Conservation (phyloP, 371 early-diverging fungal species). For the Syncephalis plumigaleata region DNA sequence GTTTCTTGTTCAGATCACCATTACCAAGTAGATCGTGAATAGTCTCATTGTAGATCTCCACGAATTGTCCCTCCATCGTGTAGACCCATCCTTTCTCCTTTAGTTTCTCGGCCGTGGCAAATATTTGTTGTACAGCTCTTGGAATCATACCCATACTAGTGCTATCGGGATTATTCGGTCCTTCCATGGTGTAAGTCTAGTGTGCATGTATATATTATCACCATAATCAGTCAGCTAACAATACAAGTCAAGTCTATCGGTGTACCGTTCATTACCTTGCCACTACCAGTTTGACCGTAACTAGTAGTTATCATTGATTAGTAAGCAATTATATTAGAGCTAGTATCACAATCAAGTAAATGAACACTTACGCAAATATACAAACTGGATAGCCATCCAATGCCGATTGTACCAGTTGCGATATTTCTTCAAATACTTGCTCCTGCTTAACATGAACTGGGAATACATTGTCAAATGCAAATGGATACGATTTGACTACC, state of each 20-base stretch:
- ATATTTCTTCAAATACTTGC: slow-evolving; percentile 86
- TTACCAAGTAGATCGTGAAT: slow-evolving; percentile 67
- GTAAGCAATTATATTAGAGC: too few species aligned
- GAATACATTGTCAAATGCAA: slow-evolving; percentile 80
- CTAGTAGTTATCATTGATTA: neutral
- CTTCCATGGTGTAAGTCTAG: slow-evolving; percentile 65
- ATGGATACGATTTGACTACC: slow-evolving; percentile 37
- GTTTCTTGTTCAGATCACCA: slow-evolving; percentile 29
- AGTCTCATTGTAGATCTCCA: slow-evolving; percentile 96
- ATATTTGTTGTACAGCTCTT: slow-evolving; percentile 75
- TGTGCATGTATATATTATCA: slow-evolving; percentile 3
- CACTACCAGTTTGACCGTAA: slow-evolving; percentile 99
- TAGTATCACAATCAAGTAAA: too few species aligned
- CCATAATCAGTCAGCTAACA: too few species aligned
- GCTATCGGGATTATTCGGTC: slow-evolving; percentile 21
- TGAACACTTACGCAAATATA: slow-evolving; percentile 79
- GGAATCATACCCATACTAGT: slow-evolving; percentile 73
- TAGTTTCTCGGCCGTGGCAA: slow-evolving; percentile 48
- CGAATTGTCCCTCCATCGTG: slow-evolving; percentile 63
- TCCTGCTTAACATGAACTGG: slow-evolving; percentile 47
- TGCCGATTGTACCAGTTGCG: slow-evolving; percentile 87
- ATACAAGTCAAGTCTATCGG: too few species aligned
- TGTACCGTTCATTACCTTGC: slow-evolving; percentile 35
- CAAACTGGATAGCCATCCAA: slow-evolving; percentile 97
- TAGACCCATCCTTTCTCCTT: slow-evolving; percentile 78